Evolutionary conservation across 257 asterid species (phyloP).

Genomic region (Rubia yunnanensis): DNA sequence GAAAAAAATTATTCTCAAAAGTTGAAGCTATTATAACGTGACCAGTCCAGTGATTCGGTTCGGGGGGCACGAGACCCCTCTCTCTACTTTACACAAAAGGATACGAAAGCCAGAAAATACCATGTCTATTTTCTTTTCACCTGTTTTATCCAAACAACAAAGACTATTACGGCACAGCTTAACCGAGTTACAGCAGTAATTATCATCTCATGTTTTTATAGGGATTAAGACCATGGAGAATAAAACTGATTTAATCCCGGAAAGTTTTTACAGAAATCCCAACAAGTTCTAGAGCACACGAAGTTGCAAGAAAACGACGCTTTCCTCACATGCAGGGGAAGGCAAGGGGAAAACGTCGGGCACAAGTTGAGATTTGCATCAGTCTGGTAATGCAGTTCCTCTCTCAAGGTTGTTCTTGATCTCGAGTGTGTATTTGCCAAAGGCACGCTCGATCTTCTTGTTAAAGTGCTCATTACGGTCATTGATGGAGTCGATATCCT

Average conservation of each 20-base stretch:
- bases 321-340: background rate
- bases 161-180: background rate
- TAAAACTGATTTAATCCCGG: background rate
- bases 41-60: too few relatives aligned
- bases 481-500: slow-evolving; percentile 90
- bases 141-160: background rate
- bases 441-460: slow-evolving; percentile 91
- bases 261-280: background rate
- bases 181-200: background rate
- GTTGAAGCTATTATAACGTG: too few relatives aligned
- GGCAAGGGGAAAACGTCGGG: too few relatives aligned
- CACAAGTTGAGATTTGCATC: too few relatives aligned
- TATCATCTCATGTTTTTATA: background rate
- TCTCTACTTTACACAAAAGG: too few relatives aligned
- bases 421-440: slow-evolving; percentile 88
- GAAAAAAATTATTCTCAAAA: too few relatives aligned
- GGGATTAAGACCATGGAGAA: background rate
- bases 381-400: slow-evolving; percentile 61
- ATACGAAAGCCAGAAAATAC: too few relatives aligned
- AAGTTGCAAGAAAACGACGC: background rate
- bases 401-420: slow-evolving; percentile 94
- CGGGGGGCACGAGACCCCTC: too few relatives aligned
- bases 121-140: too few relatives aligned
- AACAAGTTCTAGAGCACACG: background rate
- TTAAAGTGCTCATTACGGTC: slow-evolving; percentile 89